phyloP scores from a whole-genome alignment of 1,284 basidiomycete genomes.

The Ustilago loliicola region DNA sequence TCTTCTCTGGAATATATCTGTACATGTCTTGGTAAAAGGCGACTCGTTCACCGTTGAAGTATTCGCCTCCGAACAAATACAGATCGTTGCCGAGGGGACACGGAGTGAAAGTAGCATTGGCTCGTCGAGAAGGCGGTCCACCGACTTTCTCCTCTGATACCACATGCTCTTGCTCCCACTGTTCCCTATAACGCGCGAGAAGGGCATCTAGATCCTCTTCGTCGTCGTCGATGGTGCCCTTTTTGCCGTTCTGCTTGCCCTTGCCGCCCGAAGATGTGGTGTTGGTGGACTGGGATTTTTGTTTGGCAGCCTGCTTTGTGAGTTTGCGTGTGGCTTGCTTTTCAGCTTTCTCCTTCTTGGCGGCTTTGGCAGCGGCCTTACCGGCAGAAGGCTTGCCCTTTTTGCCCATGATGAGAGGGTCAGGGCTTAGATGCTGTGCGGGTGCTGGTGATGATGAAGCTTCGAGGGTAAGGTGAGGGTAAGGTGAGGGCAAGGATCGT shows the following conservation, averaged over 20 bases:
- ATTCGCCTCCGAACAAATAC: slow-evolving; percentile 69
- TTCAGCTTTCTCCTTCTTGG: slow-evolving; percentile 69
- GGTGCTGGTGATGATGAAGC: not conserved
- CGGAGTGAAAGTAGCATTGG: slow-evolving; percentile 68
- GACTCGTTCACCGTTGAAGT: slow-evolving; percentile 69
- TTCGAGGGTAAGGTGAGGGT: not conserved
- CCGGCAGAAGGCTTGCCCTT: slow-evolving; percentile 63
- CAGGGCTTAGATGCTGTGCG: not conserved
- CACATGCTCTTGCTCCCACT: slow-evolving; percentile 66
- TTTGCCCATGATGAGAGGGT: slow-evolving; percentile 61
- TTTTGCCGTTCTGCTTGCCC: slow-evolving; percentile 49
- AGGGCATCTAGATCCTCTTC: slow-evolving; percentile 69
- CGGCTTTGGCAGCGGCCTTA: slow-evolving; percentile 67
- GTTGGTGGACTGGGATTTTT: slow-evolving; percentile 30
- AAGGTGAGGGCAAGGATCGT: slow-evolving; percentile 3
- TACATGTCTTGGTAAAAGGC: slow-evolving; percentile 69
- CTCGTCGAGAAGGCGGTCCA: slow-evolving; percentile 60
- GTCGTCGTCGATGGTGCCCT: slow-evolving; percentile 52
- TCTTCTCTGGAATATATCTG: slow-evolving; percentile 65
- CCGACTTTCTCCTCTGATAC: slow-evolving; percentile 63
- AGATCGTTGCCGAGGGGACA: slow-evolving; percentile 69
- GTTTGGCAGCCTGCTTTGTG: slow-evolving; percentile 57
- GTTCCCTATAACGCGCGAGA: slow-evolving; percentile 59
- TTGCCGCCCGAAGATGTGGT: slow-evolving; percentile 12
- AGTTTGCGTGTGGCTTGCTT: slow-evolving; percentile 64